Percentiles rank a stretch among this genome's conserved stretches.
Conservation (phyloP, 768 basidiomycete species). For the Chalciporus chontae region DNA sequence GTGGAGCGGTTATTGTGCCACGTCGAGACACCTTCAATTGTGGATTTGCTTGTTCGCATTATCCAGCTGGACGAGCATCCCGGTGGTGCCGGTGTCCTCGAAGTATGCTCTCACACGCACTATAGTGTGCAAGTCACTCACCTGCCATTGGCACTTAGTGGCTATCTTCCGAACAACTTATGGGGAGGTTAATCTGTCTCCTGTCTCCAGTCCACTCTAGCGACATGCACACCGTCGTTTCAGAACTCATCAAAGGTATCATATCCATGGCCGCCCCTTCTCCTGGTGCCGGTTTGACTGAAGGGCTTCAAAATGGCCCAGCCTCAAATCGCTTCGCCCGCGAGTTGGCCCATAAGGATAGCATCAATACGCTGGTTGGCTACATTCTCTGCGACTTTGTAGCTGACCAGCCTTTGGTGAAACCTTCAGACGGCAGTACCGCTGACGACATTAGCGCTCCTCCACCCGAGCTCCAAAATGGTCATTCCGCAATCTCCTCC, state of each 20-base stretch:
- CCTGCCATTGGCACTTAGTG: constrained; percentile 53
- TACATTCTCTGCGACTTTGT: constrained; percentile 74
- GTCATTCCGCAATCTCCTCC: constrained; percentile 65
- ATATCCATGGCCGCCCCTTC: constrained; percentile 92
- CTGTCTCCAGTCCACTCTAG: constrained; percentile 74
- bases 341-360: constrained; percentile 74
- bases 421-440: constrained; percentile 10
- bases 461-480: constrained; percentile 31
- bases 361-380: constrained; percentile 63
- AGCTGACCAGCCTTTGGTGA: constrained; percentile 18
- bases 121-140: constrained; percentile 27
- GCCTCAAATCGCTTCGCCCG: constrained; percentile 86
- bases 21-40: constrained; percentile 86
- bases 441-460: constrained; percentile 11
- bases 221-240: constrained; percentile 79
- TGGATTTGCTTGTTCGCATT: constrained; percentile 87
- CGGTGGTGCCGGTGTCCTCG: constrained; percentile 76
- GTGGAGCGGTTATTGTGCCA: constrained; percentile 81
- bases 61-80: constrained; percentile 87
- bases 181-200: constrained; percentile 74
- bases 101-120: constrained; percentile 57
- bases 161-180: constrained; percentile 81
- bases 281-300: constrained; percentile 68
- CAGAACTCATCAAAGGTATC: constrained; percentile 91
- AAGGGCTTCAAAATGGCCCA: constrained; percentile 64